Evolutionary conservation across 2,329 filamentous ascomycete species (phyloP), one percentile per base, ranked within the genome.

Genomic region (Orbilia brochopaga): DNA sequence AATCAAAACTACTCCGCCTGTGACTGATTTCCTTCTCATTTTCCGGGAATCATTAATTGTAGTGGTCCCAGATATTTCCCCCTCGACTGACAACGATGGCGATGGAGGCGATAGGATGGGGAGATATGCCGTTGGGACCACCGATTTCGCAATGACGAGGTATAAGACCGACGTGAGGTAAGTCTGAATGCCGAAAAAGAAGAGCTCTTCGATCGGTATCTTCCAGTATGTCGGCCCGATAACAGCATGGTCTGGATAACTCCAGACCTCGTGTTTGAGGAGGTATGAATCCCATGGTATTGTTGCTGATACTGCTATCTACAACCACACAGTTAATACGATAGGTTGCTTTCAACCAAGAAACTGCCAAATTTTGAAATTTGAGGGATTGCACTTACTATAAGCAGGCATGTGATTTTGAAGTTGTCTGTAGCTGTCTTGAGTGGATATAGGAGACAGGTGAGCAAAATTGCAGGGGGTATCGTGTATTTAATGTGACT

Each of bases 281-380:
- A 91, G 83, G 78, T 90, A 90, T 7, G 88, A 89, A 76, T 91
- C 89, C 89, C 89, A 92, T 32, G 89, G 89, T 24, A 88, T 86
- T 0, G 89, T 90, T 2, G 88, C 85, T 24, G 83, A 76, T 53
- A 91, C 86, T 19, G 88, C 88, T 74, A 90, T 82, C 67, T 73
- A 37, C n/a, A n/a, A 17, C 11, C 19, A 17, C 21, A 19, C 17
- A 6, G 24, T 32, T 32, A 32, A 8, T 32, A n/a, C 8, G 27
- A 32, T 32, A 4, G 27, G 27, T 8, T 13, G n/a, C n/a, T n/a
- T n/a, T n/a, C n/a, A n/a, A n/a, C n/a, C n/a, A n/a, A n/a, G n/a
- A n/a, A n/a, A n/a, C n/a, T n/a, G n/a, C n/a, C n/a, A 17, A 37
- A 10, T 11, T 13, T n/a, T 21, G 15, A 10, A 13, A 37, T 44